Conservation (phyloP, 2,329 filamentous ascomycete genomes). For the Nemania bipapillata region DNA sequence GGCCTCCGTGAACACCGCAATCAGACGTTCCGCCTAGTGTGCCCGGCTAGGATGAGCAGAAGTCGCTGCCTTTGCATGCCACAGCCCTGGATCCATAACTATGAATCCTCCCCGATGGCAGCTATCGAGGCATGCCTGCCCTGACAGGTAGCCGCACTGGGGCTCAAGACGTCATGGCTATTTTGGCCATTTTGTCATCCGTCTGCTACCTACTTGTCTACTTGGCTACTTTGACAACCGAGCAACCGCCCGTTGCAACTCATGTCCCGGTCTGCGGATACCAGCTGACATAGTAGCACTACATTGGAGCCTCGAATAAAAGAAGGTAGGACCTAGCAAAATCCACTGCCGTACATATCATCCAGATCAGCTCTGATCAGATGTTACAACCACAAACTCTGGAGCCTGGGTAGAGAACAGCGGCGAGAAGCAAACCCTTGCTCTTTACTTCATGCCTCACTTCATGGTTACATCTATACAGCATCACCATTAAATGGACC, state of each 20-base stretch:
- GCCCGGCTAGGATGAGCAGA: slow-evolving; percentile 25
- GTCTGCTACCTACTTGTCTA: too few relatives aligned
- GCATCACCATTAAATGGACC: slow-evolving; percentile 28
- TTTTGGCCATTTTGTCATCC: slow-evolving; percentile 32
- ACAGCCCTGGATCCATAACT: slow-evolving; percentile 31
- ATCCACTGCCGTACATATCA: slow-evolving; percentile 35
- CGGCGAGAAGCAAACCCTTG: slow-evolving; percentile 27
- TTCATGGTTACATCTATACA: slow-evolving; percentile 36
- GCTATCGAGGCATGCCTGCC: slow-evolving; percentile 31
- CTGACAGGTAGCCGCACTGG: slow-evolving; percentile 33
- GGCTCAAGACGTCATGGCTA: slow-evolving; percentile 24
- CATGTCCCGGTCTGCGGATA: slow-evolving; percentile 37
- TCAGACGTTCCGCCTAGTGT: slow-evolving; percentile 19
- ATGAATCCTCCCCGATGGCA: slow-evolving; percentile 36
- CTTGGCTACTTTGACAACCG: slow-evolving; percentile 33
- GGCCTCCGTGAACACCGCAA: slow-evolving; percentile 29
- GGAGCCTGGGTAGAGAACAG: slow-evolving; percentile 28
- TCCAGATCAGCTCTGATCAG: slow-evolving; percentile 30
- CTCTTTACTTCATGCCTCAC: slow-evolving; percentile 25
- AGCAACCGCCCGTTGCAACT: slow-evolving; percentile 32
- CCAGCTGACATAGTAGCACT: slow-evolving; percentile 41
- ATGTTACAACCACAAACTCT: slow-evolving; percentile 30
- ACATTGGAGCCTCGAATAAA: slow-evolving; percentile 31
- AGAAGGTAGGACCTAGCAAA: slow-evolving; percentile 34
- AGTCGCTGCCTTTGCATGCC: slow-evolving; percentile 26